Conservation (phyloP, 305 asterid genomes). For the Fraxinus paxiana region DNA sequence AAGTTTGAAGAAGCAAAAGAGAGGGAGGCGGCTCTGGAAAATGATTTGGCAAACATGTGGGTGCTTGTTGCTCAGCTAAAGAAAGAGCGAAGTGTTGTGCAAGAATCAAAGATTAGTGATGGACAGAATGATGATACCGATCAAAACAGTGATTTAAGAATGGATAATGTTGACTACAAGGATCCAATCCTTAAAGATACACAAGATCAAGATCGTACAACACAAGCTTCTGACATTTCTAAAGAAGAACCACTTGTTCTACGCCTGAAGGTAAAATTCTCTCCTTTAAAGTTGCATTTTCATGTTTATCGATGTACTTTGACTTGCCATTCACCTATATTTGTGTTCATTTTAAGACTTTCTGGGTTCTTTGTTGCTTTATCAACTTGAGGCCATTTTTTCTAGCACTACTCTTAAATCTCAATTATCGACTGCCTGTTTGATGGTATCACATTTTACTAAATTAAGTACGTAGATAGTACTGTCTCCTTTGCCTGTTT, state of each 20-base stretch:
- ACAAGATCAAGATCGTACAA: conserved; percentile 34
- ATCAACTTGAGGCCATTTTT: neutral
- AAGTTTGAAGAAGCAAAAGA: conserved; percentile 76
- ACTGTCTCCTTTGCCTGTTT: neutral
- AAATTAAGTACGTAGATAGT: neutral
- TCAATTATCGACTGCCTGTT: neutral
- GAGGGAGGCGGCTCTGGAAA: conserved; percentile 84
- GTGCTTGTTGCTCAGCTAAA: conserved; percentile 95
- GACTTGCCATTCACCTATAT: neutral
- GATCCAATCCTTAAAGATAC: conserved; percentile 35
- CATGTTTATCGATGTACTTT: neutral
- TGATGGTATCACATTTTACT: neutral
- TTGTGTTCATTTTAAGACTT: neutral
- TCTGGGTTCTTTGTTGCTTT: neutral
- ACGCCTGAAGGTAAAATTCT: conserved; percentile 62
- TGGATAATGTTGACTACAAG: conserved; percentile 34
- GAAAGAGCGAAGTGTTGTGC: conserved; percentile 51
- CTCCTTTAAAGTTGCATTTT: conserved; percentile 10
- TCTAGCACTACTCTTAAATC: neutral
- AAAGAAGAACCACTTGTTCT: conserved; percentile 85
- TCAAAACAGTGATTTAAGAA: conserved; percentile 36
- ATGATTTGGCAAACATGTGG: conserved; percentile 99
- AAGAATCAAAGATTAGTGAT: conserved; percentile 42
- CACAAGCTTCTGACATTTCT: conserved; percentile 40
- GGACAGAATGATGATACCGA: conserved; percentile 36